Evolutionary conservation across 108 stramenopile genomes (phyloP), one percentile per base, ranked within the genome.

Genomic region (Asterionellopsis glacialis): DNA sequence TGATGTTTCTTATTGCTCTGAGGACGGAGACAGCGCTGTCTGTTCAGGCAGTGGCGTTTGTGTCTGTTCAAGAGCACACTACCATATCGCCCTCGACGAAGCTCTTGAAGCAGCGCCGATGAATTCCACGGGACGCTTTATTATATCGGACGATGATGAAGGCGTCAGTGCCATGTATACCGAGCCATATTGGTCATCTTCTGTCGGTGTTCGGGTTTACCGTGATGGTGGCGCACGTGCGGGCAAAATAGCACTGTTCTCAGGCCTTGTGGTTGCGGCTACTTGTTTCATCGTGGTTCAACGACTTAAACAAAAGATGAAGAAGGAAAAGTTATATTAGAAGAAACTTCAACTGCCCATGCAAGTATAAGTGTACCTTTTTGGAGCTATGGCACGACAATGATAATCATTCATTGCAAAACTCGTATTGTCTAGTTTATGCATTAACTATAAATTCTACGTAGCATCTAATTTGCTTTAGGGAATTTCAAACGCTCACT

Each of bases 11-110:
- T 92, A 87, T 59, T 92, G 91, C 64, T 42, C 43, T 12, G 58
- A 73, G 13, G 51, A 67, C 23, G 68, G 55, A 16, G 78, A 86
- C 33, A 41, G 51, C 5, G 77, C 81, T 11, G 68, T 79, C 14
- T 93, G 91, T 47, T 80, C 85, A 6, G 77, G 84, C 41, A 70
- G 72, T 0, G 53, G 55, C 9, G 74, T 79, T 33, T 82, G 88
- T 42, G 88, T 88, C 25, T 88, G 91, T 50, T 72, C 73, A 18
- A 71, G 87, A 45, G 84, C 83, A 10, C 80, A 76, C 51, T 93
- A 81, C 50, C 91, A 93, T 57, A 60, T 80, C 10, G 91, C 88
- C 24, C 44, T 93, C 4, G 91, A 93, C 53, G 84, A 87, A 71
- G 85, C 84, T 0, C 14, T 93, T 12, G 60, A 55, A 33, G 59